A percentile compares a stretch with the other conserved stretches of the same genome.
These are phyloP conservation scores for Claviceps capensis DNA, from an alignment of 2,329 filamentous ascomycete species.

Conservation along the genomic window DNA sequence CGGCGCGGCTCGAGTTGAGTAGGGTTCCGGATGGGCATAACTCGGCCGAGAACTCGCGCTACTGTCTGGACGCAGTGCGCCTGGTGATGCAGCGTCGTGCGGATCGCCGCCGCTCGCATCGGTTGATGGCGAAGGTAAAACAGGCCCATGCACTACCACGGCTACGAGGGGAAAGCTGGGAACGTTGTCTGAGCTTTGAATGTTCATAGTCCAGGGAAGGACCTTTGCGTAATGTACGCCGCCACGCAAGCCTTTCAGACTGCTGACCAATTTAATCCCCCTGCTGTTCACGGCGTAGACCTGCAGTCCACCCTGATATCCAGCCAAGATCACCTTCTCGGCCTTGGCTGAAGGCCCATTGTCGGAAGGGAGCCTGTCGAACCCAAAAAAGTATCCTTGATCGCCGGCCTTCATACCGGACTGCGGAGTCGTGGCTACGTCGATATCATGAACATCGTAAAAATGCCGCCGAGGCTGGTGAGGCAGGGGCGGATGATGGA, in stretches of 20 bases:
- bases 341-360: slow-evolving; percentile 23
- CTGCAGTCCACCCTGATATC: slow-evolving; percentile 68
- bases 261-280: slow-evolving; percentile 54
- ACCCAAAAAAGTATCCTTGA: slow-evolving; percentile 65
- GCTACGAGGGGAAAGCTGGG: slow-evolving; percentile 66
- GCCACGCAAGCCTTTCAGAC: slow-evolving; percentile 64
- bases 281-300: slow-evolving; percentile 61
- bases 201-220: slow-evolving; percentile 50
- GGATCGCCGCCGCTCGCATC: slow-evolving; percentile 22
- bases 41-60: slow-evolving; percentile 28
- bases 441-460: slow-evolving; percentile 60
- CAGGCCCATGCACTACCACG: slow-evolving; percentile 67
- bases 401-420: slow-evolving; percentile 49
- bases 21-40: slow-evolving; percentile 23
- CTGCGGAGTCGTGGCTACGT: slow-evolving; percentile 48
- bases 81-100: slow-evolving; percentile 23
- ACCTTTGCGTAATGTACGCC: slow-evolving; percentile 74
- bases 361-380: slow-evolving; percentile 52
- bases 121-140: slow-evolving; percentile 30
- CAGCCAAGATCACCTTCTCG: slow-evolving; percentile 59
- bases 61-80: slow-evolving; percentile 23
- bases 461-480: slow-evolving; percentile 68
- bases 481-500: slow-evolving; percentile 49
- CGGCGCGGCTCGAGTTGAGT: slow-evolving; percentile 20
- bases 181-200: slow-evolving; percentile 41